These are phyloP conservation scores for Xylariaceae sp. DNA, from an alignment of 2,329 filamentous ascomycete genomes.

Conservation along the genomic window DNA sequence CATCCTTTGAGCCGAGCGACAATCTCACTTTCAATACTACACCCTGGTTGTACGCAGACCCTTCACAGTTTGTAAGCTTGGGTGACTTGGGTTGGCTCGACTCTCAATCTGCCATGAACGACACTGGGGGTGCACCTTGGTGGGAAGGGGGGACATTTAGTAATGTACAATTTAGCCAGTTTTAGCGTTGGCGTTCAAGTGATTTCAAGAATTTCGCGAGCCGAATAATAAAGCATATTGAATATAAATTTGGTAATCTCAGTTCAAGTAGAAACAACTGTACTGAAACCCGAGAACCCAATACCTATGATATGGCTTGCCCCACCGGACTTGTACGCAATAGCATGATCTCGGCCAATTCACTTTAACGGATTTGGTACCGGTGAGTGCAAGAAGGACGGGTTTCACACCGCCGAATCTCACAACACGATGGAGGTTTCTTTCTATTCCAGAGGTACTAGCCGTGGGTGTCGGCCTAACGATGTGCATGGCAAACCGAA, in stretches of 20 bases:
- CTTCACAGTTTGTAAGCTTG: constrained; percentile 27
- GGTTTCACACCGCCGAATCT: background rate
- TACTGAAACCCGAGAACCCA: no score
- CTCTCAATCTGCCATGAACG: constrained; percentile 21
- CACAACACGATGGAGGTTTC: no score
- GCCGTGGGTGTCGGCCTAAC: no score
- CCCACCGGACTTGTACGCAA: background rate
- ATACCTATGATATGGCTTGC: background rate
- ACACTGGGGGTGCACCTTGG: constrained; percentile 22
- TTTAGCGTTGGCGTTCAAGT: constrained; percentile 21
- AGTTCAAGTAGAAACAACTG: no score
- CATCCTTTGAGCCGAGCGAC: constrained; percentile 24
- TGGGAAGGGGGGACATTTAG: constrained; percentile 24
- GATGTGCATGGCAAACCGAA: no score
- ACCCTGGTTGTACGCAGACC: constrained; percentile 29
- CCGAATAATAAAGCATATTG: no score
- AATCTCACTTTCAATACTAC: constrained; percentile 32
- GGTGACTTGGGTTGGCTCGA: constrained; percentile 30
- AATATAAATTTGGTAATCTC: no score
- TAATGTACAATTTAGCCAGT: constrained; percentile 27
- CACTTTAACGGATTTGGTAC: background rate
- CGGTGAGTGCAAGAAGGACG: background rate
- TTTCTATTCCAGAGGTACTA: no score
- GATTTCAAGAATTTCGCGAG: no score
- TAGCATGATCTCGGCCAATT: background rate